Percentiles rank a stretch among this genome's conserved stretches.
Conservation (phyloP, 2,329 filamentous ascomycete species). For the Neurospora crassa region DNA sequence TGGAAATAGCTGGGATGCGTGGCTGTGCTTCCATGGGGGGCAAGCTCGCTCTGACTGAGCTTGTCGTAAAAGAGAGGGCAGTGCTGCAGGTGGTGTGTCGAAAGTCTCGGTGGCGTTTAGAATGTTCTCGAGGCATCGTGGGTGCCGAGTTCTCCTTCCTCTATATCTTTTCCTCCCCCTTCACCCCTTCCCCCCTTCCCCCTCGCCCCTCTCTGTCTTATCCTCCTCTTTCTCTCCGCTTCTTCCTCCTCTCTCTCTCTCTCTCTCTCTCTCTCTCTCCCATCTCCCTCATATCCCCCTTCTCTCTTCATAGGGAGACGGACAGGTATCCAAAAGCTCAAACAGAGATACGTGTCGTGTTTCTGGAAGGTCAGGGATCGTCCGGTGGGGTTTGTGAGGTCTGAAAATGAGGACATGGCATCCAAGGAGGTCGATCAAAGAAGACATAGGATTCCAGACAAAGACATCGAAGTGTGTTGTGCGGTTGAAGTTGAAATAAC, state of each 20-base stretch:
- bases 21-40: not conserved
- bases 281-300: not conserved
- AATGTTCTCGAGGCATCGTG: not conserved
- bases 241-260: no score
- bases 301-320: not conserved
- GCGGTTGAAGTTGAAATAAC: no score
- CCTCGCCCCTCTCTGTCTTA: no score
- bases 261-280: not conserved
- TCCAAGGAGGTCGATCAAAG: not conserved
- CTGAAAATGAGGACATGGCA: not conserved
- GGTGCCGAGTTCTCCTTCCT: not conserved
- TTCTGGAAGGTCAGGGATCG: not conserved
- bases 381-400: not conserved
- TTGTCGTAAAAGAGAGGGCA: not conserved
- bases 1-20: no score
- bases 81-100: not conserved
- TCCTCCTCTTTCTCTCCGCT: no score
- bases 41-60: not conserved
- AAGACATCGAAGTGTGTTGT: no score
- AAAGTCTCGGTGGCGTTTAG: not conserved
- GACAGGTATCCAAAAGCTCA: not conserved
- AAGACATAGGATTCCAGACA: not conserved
- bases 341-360: not conserved
- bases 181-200: rapidly evolving
- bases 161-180: not conserved